These are phyloP conservation scores for Pyrus pyrifolia DNA, from an alignment of 306 rosid genomes.

Conservation along the genomic window DNA sequence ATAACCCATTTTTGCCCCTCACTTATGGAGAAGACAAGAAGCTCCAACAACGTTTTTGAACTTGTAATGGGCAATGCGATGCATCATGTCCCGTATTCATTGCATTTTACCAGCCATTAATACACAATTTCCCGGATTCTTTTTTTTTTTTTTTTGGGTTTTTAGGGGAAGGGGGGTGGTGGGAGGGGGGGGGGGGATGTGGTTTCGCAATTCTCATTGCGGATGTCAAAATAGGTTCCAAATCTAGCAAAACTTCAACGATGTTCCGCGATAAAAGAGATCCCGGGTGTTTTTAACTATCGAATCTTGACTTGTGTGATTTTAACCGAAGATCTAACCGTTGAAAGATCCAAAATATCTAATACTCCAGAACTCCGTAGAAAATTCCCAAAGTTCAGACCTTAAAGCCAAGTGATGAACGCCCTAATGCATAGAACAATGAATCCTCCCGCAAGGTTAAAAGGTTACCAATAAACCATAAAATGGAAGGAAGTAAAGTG, in stretches of 20 bases:
- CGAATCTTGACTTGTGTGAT: too few species aligned
- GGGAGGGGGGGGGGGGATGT: background rate
- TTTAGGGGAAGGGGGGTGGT: constrained; percentile 10
- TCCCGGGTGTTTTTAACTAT: too few species aligned
- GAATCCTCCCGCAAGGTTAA: background rate
- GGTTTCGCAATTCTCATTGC: constrained; percentile 14
- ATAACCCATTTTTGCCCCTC: constrained; percentile 37
- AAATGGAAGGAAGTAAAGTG: background rate
- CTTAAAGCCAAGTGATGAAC: background rate
- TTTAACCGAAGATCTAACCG: too few species aligned
- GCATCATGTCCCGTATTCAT: constrained; percentile 26
- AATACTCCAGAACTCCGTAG: too few species aligned
- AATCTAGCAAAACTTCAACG: too few species aligned
- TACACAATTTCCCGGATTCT: constrained; percentile 29
- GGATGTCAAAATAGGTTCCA: too few species aligned
- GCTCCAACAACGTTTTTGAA: constrained; percentile 22
- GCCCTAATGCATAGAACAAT: background rate
- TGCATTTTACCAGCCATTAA: constrained; percentile 33
- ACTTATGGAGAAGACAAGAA: constrained; percentile 33
- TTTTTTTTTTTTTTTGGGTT: too few species aligned
- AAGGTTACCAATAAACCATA: background rate
- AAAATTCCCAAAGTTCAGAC: too few species aligned
- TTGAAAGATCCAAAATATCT: too few species aligned
- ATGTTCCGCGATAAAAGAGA: too few species aligned
- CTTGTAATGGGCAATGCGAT: constrained; percentile 24